Conservation (phyloP, 805 yeast species). For the Kodamaea laetipori region DNA sequence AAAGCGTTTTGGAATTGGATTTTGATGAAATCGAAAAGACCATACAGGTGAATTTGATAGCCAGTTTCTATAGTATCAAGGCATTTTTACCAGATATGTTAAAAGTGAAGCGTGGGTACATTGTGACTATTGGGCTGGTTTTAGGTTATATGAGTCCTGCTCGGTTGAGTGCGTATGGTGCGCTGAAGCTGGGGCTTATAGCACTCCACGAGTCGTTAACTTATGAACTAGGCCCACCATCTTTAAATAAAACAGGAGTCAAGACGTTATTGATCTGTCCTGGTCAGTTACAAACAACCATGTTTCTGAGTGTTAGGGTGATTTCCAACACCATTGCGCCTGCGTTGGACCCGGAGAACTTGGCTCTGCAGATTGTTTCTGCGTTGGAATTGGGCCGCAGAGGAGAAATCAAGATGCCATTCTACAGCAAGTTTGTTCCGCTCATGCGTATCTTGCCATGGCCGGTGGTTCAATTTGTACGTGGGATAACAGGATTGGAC, state of each 20-base stretch:
- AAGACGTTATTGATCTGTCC: constrained; percentile 80
- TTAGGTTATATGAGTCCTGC: constrained; percentile 87
- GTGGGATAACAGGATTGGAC: constrained; percentile 73
- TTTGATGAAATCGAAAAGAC: constrained; percentile 62
- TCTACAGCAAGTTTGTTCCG: constrained; percentile 77
- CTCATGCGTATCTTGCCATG: constrained; percentile 70
- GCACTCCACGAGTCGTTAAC: constrained; percentile 83
- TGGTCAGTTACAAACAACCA: constrained; percentile 76
- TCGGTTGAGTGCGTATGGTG: constrained; percentile 79
- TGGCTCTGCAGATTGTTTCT: constrained; percentile 59
- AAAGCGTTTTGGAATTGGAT: constrained; percentile 53
- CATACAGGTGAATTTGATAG: constrained; percentile 66
- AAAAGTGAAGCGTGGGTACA: constrained; percentile 60
- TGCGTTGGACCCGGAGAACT: constrained; percentile 64
- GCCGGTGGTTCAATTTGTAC: constrained; percentile 57
- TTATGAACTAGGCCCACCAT: constrained; percentile 62
- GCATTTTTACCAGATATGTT: constrained; percentile 76
- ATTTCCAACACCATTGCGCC: constrained; percentile 83
- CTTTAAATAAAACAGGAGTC: constrained; percentile 51
- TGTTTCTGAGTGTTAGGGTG: constrained; percentile 74
- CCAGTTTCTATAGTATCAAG: constrained; percentile 70
- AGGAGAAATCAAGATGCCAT: constrained; percentile 72
- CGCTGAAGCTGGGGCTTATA: constrained; percentile 83
- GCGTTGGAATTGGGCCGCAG: constrained; percentile 62
- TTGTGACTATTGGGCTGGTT: constrained; percentile 81